Base-by-base conservation (phyloP, 257 asterid species). In the Solanum bulbocastanum region DNA sequence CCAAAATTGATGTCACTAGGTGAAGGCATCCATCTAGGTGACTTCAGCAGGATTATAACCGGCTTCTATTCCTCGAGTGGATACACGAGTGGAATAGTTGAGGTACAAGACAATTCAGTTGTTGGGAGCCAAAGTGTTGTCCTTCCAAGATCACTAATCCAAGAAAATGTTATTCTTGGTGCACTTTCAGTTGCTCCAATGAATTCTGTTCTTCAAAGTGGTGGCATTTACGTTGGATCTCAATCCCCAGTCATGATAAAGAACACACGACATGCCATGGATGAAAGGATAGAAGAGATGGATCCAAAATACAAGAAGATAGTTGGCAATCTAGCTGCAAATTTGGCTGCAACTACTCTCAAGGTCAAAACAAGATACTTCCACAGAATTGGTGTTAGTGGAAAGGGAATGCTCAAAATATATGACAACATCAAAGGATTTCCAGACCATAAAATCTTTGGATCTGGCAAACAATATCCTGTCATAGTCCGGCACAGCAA, bases 221-320 rank as follows among this genome's bases (percentile, higher is more conserved):
- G 98, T 30, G 98, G 98, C 6, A 92, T 96, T 16, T 96, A 94
- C 44, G 93, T 96, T 35, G 98, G 98, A 22, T 93, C 98, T 27
- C 92, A 96, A 87, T 87, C 89, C 74, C 97, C 92, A 9, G 87
- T 96, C 88, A 95, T 95, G 98, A 94, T 96, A 37, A 96, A 95
- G 89, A 96, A 93, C 91, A 95, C 94, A 18, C 88, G 83, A 74
- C 96, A 95, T n/a, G 90, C 93, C 81, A 69, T 93, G 81, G 98
- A 96, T 71, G 96, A 95, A 36, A 94, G 98, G n/a, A 96, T 96
- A 16, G 96, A 94, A 88, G 98, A 95, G 78, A 96, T 96, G 98
- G 98, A 96, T 83, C 30, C 81, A 1, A 92, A 93, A 62, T 96
- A 96, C 46, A 96, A 93, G 92, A 95, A 93, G 88, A 93, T 95